Conservation (phyloP, 352 stramenopile species). For the Globisporangium paddicum region DNA sequence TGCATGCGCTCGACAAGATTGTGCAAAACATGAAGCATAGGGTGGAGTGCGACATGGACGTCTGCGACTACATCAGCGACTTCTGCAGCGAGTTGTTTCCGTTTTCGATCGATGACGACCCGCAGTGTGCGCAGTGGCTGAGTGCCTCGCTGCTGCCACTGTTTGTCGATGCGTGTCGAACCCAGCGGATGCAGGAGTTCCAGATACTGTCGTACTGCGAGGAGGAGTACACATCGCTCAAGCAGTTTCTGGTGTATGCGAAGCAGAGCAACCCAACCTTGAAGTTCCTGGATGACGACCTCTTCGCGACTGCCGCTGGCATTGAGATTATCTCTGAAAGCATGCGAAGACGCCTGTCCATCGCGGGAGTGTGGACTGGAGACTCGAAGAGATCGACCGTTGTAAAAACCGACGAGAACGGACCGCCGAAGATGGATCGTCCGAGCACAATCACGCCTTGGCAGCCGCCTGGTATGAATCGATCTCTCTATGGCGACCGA, state of each 20-base stretch:
- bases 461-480: conserved; percentile 43
- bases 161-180: conserved; percentile 67
- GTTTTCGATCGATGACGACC: conserved; percentile 57
- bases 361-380: conserved; percentile 67
- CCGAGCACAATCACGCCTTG: conserved; percentile 42
- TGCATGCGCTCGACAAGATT: conserved; percentile 72
- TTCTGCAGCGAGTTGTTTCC: conserved; percentile 67
- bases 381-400: conserved; percentile 60
- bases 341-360: conserved; percentile 67
- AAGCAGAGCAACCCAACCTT: conserved; percentile 56
- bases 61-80: conserved; percentile 60
- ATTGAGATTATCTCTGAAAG: conserved; percentile 77
- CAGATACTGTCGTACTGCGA: conserved; percentile 60
- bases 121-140: conserved; percentile 73
- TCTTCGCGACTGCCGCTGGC: conserved; percentile 55
- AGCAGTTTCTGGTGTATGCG: conserved; percentile 62
- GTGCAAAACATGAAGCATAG: conserved; percentile 74
- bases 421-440: conserved; percentile 17
- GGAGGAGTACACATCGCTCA: conserved; percentile 61
- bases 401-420: conserved; percentile 43
- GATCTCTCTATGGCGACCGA: conserved; percentile 23
- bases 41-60: conserved; percentile 50
- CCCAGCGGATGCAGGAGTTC: conserved; percentile 53
- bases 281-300: conserved; percentile 71
- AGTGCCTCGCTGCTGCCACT: conserved; percentile 52